phyloP scores from a whole-genome alignment of 2,329 filamentous ascomycete genomes.

The Trichoderma afroharzianum region DNA sequence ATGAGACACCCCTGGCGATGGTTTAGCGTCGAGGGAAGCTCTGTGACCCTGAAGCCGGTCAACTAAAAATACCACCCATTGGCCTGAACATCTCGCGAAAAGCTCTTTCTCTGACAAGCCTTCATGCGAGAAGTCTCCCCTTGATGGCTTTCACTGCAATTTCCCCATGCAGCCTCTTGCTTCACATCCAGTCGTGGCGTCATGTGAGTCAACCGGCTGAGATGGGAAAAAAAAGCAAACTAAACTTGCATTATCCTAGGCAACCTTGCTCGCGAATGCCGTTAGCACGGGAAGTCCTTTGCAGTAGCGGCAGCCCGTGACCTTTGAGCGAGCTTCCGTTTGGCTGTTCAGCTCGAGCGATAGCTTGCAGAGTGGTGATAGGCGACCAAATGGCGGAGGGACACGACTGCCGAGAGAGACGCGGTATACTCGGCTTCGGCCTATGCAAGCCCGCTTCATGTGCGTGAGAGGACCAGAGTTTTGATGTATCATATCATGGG shows the following conservation, averaged over 20 bases:
- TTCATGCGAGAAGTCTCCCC: background rate
- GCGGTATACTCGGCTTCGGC: background rate
- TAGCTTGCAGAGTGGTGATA: background rate
- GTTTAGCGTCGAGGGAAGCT: background rate
- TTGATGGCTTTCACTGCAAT: conserved; percentile 9
- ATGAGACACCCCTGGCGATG: background rate
- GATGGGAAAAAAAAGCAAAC: background rate
- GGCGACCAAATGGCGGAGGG: background rate
- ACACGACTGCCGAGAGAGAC: background rate
- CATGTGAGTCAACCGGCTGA: background rate
- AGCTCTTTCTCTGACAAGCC: background rate
- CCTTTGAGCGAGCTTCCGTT: background rate
- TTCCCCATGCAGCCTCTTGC: conserved; percentile 6
- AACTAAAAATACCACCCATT: conserved; percentile 1
- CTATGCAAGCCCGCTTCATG: background rate
- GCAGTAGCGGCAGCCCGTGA: conserved; percentile 5
- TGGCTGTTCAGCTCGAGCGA: background rate
- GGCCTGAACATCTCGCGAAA: background rate
- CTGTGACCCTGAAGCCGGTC: background rate
- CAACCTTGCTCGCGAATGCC: background rate
- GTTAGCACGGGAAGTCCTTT: background rate
- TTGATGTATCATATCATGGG: background rate
- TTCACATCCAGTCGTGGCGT: background rate
- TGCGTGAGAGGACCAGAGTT: background rate
- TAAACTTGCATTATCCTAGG: background rate